Base-by-base conservation (phyloP, 1,139 yeast species). In the Blastobotrys arbuscula region DNA sequence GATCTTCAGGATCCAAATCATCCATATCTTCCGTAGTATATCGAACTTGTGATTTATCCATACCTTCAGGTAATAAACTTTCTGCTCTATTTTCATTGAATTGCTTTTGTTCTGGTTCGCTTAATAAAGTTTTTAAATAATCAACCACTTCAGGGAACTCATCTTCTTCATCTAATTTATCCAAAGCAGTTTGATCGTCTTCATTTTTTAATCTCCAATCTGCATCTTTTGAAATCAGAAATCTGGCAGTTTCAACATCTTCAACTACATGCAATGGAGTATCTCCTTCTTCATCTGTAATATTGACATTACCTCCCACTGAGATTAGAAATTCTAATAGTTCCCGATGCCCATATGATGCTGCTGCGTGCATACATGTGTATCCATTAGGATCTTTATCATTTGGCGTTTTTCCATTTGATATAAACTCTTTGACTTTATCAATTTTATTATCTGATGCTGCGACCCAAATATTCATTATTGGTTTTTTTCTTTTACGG, bases 341-440 rank as follows among this genome's bases (percentile, higher is more conserved):
- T 9, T 83, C 89, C 8, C 70, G 59, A 62, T 92, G 92, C 5
- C 94, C 94, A 64, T 92, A 92, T 1, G 97, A 84, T 3, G 95
- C 95, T 2, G 97, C 97, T 0, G 98, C 98, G 65, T 92, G 98
- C 26, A 92, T 76, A 12, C 97, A 95, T 0, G 97, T 90, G 67
- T 92, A 92, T 0, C 98, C 98, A 60, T 89, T 88, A 1, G 88
- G 84, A 64, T 92, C 98, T 56, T 83, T 80, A 18, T 83, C 76
- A 61, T 87, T 83, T 2, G 96, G 78, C 1, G 81, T 73, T 13
- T 69, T 62, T 0, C 83, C 84, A 0, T 76, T 63, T 4, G 67
- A 69, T 13, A 92, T 67, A 50, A 74, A 72, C 10, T 73, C 61
- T 55, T 79, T 76, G 13, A 92, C 96, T 10, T 74, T 63, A 3